phyloP scores from a whole-genome alignment of 345 rosid genomes.

The Populus ilicifolia region DNA sequence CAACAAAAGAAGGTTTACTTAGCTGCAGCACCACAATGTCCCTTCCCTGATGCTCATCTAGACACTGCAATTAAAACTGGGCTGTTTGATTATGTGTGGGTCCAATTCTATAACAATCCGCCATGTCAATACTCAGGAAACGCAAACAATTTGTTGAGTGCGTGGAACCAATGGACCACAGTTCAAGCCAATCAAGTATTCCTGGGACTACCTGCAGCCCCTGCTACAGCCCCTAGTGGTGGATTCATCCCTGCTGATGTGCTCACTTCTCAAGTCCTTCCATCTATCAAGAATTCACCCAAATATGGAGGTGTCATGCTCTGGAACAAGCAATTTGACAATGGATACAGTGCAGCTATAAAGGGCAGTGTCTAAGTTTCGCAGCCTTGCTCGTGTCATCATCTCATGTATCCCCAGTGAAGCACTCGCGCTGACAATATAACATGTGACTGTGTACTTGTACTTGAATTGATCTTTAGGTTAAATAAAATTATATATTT shows the following conservation, averaged over 20 bases:
- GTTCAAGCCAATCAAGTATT: neutral
- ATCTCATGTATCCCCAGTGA: neutral
- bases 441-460: neutral
- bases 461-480: neutral
- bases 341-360: constrained; percentile 16
- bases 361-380: constrained; percentile 2
- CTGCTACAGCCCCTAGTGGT: constrained; percentile 9
- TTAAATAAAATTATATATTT: neutral
- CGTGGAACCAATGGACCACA: constrained; percentile 16
- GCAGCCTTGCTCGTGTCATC: neutral
- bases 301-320: constrained; percentile 26
- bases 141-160: neutral
- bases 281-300: constrained; percentile 8
- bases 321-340: constrained; percentile 18
- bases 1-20: neutral
- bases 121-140: constrained; percentile 4
- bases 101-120: constrained; percentile 16
- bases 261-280: constrained; percentile 20
- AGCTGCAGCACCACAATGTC: constrained; percentile 24
- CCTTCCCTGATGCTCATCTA: constrained; percentile 9
- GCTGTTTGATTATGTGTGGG: constrained; percentile 17
- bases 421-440: neutral
- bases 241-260: constrained; percentile 15
- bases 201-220: constrained; percentile 11
- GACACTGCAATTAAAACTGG: constrained; percentile 9